Evolutionary conservation across 805 yeast species (phyloP).

Genomic region (Wickerhamiella cacticola): DNA sequence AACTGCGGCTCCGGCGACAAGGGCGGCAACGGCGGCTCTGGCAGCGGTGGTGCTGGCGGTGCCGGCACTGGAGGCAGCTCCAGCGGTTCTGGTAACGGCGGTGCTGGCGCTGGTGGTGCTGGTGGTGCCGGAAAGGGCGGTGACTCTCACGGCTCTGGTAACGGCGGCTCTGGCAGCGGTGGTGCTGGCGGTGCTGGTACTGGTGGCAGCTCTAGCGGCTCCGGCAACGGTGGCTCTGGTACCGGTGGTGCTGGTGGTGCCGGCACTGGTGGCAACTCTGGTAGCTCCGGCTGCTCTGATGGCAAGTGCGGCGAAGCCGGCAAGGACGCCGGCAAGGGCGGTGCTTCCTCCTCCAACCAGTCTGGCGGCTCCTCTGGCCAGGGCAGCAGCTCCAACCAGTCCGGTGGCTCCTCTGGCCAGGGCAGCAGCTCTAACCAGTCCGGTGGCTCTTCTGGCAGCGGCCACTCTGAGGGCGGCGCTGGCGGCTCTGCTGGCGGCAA

Average conservation of each 20-base stretch:
- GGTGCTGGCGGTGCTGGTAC: neutral
- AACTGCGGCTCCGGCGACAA: neutral
- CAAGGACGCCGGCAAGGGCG: neutral
- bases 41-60: conserved; percentile 1
- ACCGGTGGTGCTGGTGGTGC: conserved; percentile 1
- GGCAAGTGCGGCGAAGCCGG: neutral
- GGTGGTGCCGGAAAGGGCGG: neutral
- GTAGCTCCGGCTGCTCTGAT: neutral
- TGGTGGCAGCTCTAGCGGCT: neutral
- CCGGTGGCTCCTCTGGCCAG: neutral
- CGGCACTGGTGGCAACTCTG: neutral
- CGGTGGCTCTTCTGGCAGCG: neutral
- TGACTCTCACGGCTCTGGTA: neutral
- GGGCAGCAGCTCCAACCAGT: neutral
- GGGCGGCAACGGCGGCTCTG: conserved; percentile 1
- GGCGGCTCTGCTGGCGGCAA: neutral
- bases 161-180: neutral
- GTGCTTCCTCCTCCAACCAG: neutral
- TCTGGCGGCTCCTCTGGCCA: neutral
- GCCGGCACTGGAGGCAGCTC: neutral
- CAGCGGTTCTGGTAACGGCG: neutral
- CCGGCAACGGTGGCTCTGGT: neutral
- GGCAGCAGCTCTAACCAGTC: neutral
- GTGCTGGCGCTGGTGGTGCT: neutral
- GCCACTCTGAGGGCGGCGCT: neutral